These are phyloP conservation scores for Oxytropis ochrocephala DNA, from an alignment of 306 rosid species.

Conservation along the genomic window DNA sequence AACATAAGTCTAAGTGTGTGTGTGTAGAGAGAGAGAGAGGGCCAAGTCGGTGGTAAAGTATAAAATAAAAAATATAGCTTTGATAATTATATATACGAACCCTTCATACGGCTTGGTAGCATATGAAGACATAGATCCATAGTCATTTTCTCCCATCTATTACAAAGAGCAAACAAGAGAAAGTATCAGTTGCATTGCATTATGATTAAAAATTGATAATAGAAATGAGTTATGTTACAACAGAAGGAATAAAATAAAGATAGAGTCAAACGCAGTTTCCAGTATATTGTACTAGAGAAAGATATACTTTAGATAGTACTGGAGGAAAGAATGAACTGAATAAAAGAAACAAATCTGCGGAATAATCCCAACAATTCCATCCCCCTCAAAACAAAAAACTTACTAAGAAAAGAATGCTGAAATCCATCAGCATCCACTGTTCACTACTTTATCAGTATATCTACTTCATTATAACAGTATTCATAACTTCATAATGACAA, in stretches of 20 bases:
- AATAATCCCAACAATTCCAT: not conserved
- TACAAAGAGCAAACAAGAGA: slow-evolving; percentile 8
- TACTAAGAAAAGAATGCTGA: not conserved
- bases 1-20: not conserved
- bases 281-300: not conserved
- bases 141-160: slow-evolving; percentile 80
- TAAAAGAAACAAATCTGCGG: not conserved
- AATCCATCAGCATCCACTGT: not conserved
- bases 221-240: not conserved
- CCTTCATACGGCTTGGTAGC: slow-evolving; percentile 74
- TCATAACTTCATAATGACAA: not conserved
- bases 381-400: not conserved
- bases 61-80: not conserved
- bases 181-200: slow-evolving; percentile 11
- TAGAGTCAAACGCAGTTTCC: not conserved
- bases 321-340: not conserved
- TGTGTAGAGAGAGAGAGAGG: not conserved
- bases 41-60: not conserved
- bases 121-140: slow-evolving; percentile 67
- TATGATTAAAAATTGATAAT: not conserved
- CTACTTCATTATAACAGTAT: not conserved
- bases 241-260: not conserved
- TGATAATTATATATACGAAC: slow-evolving; percentile 38
- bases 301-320: not conserved
- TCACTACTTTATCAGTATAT: not conserved